A percentile compares a stretch with the other conserved stretches of the same genome.
These are phyloP conservation scores for Lunularia cruciata DNA, from an alignment of 225 moss, liverwort and hornwort genomes.

Conservation along the genomic window DNA sequence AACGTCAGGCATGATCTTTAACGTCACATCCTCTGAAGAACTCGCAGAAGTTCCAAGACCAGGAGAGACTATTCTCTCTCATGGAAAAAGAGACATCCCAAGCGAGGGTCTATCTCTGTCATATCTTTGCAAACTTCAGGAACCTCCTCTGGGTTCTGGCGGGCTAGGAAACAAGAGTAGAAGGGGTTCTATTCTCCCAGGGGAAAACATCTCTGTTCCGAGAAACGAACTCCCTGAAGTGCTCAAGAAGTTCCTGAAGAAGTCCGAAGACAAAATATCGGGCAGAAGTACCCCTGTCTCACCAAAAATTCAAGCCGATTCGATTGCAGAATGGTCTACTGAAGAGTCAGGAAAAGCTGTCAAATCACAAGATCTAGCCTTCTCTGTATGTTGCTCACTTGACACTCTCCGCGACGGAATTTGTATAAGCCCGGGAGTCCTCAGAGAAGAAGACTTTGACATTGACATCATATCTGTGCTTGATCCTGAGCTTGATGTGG, in stretches of 20 bases:
- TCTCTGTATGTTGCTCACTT: not conserved
- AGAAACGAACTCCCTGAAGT: no score
- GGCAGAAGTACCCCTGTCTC: not conserved
- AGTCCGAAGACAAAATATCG: not conserved
- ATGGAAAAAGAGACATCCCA: not conserved
- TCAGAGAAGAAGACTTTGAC: not conserved
- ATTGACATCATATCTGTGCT: not conserved
- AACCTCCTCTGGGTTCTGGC: not conserved
- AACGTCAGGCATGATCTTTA: no score
- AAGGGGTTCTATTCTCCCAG: not conserved
- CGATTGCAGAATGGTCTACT: not conserved
- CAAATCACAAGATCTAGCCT: not conserved
- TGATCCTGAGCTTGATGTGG: not conserved
- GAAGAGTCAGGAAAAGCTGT: not conserved
- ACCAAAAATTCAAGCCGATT: not conserved
- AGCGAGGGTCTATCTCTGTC: not conserved
- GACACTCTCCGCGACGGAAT: not conserved
- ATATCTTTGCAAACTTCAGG: not conserved
- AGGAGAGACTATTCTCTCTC: no score
- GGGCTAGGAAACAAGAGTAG: not conserved
- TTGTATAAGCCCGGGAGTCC: not conserved
- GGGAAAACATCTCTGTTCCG: not conserved
- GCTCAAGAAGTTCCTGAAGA: no score
- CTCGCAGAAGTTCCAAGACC: no score
- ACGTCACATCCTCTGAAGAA: no score